phyloP scores from a whole-genome alignment of 148 eudicot species.

The Silene conica region DNA sequence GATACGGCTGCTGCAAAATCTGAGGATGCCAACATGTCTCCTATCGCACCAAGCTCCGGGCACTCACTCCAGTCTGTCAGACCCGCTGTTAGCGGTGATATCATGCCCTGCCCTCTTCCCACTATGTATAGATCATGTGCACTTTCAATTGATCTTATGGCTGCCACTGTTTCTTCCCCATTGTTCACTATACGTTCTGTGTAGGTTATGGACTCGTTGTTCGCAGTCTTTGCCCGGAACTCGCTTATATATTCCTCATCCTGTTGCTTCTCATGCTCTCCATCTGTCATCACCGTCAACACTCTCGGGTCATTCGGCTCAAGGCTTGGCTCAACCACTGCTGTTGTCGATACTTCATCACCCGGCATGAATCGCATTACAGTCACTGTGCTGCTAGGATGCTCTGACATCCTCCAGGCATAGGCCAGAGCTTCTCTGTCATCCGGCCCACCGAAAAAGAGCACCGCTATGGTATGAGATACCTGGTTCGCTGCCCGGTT shows the following conservation, averaged over 20 bases:
- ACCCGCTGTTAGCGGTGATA: slow-evolving; percentile 77
- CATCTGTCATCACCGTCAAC: slow-evolving; percentile 46
- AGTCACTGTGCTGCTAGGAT: slow-evolving; percentile 44
- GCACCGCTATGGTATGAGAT: slow-evolving; percentile 41
- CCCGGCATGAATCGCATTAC: slow-evolving; percentile 51
- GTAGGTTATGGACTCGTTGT: slow-evolving; percentile 39
- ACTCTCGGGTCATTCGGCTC: slow-evolving; percentile 38
- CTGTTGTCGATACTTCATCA: slow-evolving; percentile 32
- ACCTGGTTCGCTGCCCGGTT: slow-evolving; percentile 35
- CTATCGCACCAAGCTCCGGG: slow-evolving; percentile 86
- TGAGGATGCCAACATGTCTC: slow-evolving; percentile 76
- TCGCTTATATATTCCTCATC: slow-evolving; percentile 59
- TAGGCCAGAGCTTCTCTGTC: slow-evolving; percentile 64
- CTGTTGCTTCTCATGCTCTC: slow-evolving; percentile 45
- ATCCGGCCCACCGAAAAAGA: slow-evolving; percentile 59
- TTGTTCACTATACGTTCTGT: slow-evolving; percentile 49
- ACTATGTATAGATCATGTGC: slow-evolving; percentile 66
- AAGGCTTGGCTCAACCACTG: slow-evolving; percentile 22
- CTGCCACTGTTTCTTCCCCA: slow-evolving; percentile 72
- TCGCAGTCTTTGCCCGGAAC: slow-evolving; percentile 41
- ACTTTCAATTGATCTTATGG: slow-evolving; percentile 57
- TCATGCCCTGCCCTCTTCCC: slow-evolving; percentile 70
- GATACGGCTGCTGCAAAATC: slow-evolving; percentile 68
- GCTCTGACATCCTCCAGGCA: slow-evolving; percentile 51
- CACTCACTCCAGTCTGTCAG: slow-evolving; percentile 97